Evolutionary conservation across 371 early-diverging fungal species (phyloP).

Genomic region (Capillidium heterosporum): DNA sequence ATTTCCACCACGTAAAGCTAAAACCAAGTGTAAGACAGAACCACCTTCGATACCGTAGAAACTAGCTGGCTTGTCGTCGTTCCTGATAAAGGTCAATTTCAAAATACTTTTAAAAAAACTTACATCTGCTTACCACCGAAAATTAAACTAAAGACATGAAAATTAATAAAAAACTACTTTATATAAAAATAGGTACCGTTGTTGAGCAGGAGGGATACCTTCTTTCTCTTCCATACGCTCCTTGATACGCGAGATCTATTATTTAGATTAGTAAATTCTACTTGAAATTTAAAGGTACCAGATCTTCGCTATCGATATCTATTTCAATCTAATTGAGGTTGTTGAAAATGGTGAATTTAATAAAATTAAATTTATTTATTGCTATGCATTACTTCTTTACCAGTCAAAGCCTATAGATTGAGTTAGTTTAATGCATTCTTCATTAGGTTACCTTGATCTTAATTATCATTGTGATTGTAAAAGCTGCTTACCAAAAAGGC

Average conservation of each 20-base stretch:
- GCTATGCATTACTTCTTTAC: slow-evolving; percentile 56
- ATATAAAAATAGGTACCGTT: slow-evolving; percentile 26
- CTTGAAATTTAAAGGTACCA: slow-evolving; percentile 14
- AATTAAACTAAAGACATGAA: slow-evolving; percentile 32
- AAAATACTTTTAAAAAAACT: slow-evolving; percentile 5
- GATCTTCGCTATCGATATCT: slow-evolving; percentile 75
- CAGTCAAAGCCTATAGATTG: slow-evolving; percentile 66
- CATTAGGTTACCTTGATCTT: slow-evolving; percentile 59
- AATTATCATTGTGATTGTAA: slow-evolving; percentile 38
- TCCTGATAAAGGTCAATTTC: slow-evolving; percentile 24
- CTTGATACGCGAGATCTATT: slow-evolving; percentile 72
- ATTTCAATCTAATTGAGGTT: slow-evolving; percentile 55
- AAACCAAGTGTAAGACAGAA: slow-evolving; percentile 88
- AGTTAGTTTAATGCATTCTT: background rate
- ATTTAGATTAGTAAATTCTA: background rate
- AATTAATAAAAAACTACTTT: background rate
- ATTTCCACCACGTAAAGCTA: slow-evolving; percentile 91
- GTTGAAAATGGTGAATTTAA: background rate
- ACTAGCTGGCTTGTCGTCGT: slow-evolving; percentile 62
- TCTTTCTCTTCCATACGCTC: slow-evolving; percentile 91
- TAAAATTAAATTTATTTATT: slow-evolving; percentile 2
- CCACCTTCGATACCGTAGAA: slow-evolving; percentile 75
- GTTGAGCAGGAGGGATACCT: slow-evolving; percentile 92
- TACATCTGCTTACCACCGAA: slow-evolving; percentile 90
- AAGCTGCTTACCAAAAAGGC: no score